Evolutionary conservation across 805 yeast species (phyloP).

Genomic region (Candida odintsovae): DNA sequence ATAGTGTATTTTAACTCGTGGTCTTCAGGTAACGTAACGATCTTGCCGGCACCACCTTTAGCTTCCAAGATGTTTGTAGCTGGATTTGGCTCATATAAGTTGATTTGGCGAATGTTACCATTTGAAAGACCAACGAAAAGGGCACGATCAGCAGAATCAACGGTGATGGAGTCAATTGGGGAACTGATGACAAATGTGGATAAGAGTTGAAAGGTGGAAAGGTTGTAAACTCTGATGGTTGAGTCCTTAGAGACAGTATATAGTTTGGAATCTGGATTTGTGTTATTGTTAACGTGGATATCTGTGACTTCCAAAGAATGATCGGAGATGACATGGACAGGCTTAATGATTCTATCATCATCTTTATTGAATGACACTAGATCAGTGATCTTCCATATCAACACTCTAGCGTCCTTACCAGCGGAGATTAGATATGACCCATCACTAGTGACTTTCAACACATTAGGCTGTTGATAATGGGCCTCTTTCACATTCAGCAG

Average conservation of each 20-base stretch:
- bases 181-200: conserved; percentile 68
- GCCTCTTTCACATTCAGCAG: conserved; percentile 68
- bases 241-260: conserved; percentile 69
- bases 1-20: conserved; percentile 44
- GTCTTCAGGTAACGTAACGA: conserved; percentile 37
- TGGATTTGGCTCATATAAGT: conserved; percentile 36
- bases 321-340: conserved; percentile 53
- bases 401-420: conserved; percentile 76
- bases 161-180: conserved; percentile 50
- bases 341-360: conserved; percentile 38
- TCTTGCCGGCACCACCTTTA: conserved; percentile 25
- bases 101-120: conserved; percentile 56
- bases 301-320: conserved; percentile 46
- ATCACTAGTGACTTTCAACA: conserved; percentile 53
- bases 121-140: conserved; percentile 62
- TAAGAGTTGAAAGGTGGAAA: conserved; percentile 37
- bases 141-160: conserved; percentile 77
- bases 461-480: conserved; percentile 74
- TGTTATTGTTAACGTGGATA: conserved; percentile 42
- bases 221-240: conserved; percentile 67
- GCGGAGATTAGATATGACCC: conserved; percentile 65
- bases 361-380: conserved; percentile 36
- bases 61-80: conserved; percentile 23
- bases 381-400: conserved; percentile 68
- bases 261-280: conserved; percentile 52